phyloP scores from a whole-genome alignment of 164 flowering plant genomes.

The Piper longum region DNA sequence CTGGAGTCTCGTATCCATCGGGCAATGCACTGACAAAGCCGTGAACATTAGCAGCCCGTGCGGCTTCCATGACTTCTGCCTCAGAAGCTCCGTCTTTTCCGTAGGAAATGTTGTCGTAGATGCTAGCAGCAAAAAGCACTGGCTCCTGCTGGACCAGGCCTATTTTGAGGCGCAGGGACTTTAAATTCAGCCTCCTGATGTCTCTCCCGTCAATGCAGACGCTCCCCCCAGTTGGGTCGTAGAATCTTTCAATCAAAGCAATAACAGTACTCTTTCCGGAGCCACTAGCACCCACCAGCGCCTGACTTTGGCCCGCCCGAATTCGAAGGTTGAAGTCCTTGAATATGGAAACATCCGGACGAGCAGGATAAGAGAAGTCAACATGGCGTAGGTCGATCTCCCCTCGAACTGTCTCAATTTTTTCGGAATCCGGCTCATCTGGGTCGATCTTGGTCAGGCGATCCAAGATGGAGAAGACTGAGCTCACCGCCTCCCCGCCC shows the following conservation, averaged over 20 bases:
- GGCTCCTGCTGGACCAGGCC: slow-evolving; percentile 98
- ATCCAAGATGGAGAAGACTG: slow-evolving; percentile 77
- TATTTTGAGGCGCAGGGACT: slow-evolving; percentile 59
- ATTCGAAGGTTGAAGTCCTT: slow-evolving; percentile 69
- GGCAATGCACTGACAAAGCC: slow-evolving; percentile 81
- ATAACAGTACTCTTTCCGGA: slow-evolving; percentile 95
- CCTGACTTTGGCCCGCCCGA: slow-evolving; percentile 90
- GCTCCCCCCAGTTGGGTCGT: slow-evolving; percentile 74
- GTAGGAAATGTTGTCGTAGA: slow-evolving; percentile 85
- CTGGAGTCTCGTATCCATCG: slow-evolving; percentile 77
- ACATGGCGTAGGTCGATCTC: slow-evolving; percentile 88
- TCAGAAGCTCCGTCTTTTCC: slow-evolving; percentile 88
- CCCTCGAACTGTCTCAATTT: slow-evolving; percentile 59
- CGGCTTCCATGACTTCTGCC: slow-evolving; percentile 82
- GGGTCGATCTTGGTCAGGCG: slow-evolving; percentile 75
- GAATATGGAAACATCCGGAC: slow-evolving; percentile 69
- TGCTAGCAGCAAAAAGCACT: slow-evolving; percentile 76
- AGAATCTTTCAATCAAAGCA: slow-evolving; percentile 84
- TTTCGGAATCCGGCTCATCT: slow-evolving; percentile 72
- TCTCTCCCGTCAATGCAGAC: slow-evolving; percentile 92
- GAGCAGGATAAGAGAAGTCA: slow-evolving; percentile 81
- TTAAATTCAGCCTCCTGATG: slow-evolving; percentile 55
- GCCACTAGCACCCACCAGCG: slow-evolving; percentile 98
- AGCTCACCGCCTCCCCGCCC: slow-evolving; percentile 88
- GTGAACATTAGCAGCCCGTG: slow-evolving; percentile 74